These are phyloP conservation scores for Citrullus colocynthis DNA, from an alignment of 306 rosid genomes.

Conservation along the genomic window DNA sequence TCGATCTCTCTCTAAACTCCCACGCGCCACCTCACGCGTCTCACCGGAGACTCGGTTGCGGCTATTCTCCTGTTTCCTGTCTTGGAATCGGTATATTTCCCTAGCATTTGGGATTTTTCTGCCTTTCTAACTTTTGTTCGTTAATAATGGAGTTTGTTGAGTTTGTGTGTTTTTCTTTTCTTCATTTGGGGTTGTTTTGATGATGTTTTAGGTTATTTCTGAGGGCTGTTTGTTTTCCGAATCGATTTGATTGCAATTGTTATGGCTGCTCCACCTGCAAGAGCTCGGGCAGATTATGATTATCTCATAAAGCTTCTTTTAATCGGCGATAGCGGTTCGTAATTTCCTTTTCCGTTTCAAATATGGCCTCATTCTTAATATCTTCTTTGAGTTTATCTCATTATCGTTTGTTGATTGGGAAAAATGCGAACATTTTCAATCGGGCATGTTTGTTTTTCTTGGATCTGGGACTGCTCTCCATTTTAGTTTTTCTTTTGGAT, in stretches of 20 bases:
- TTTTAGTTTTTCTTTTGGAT: not conserved
- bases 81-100: slow-evolving; percentile 19
- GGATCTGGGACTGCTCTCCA: not conserved
- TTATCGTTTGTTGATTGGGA: not conserved
- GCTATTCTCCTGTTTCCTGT: slow-evolving; percentile 13
- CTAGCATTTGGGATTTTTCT: not conserved
- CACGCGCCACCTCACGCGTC: slow-evolving; percentile 22
- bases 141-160: not conserved
- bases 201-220: not conserved
- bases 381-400: not conserved
- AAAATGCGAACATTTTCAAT: not conserved
- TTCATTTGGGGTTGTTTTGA: slow-evolving; percentile 14
- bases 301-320: slow-evolving; percentile 84
- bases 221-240: not conserved
- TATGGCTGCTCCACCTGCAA: slow-evolving; percentile 98
- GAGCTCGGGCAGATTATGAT: slow-evolving; percentile 99
- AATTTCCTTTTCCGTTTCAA: not conserved
- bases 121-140: not conserved
- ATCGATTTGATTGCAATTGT: slow-evolving; percentile 15
- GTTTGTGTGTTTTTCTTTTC: not conserved
- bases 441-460: not conserved
- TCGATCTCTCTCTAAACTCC: slow-evolving; percentile 21
- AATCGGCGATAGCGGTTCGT: slow-evolving; percentile 91
- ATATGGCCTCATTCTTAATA: not conserved
- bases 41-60: slow-evolving; percentile 19